These are phyloP conservation scores for Myriangium duriaei DNA, from an alignment of 2,329 filamentous ascomycete genomes.

Conservation along the genomic window DNA sequence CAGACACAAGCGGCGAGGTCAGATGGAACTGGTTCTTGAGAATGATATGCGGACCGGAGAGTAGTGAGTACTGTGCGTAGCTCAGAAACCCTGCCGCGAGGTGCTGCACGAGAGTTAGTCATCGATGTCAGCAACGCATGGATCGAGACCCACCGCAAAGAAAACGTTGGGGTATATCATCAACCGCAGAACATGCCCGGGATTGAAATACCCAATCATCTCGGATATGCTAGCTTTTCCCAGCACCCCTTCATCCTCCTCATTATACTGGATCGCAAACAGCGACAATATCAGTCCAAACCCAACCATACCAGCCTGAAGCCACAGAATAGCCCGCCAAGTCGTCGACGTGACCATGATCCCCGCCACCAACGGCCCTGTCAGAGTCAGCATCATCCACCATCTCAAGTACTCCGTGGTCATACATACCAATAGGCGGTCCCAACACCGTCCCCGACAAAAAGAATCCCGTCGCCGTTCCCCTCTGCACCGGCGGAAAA, in stretches of 20 bases:
- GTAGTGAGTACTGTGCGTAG: slow-evolving; percentile 60
- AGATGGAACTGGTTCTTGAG: slow-evolving; percentile 59
- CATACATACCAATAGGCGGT: slow-evolving; percentile 48
- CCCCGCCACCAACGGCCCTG: slow-evolving; percentile 49
- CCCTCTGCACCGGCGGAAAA: slow-evolving; percentile 42
- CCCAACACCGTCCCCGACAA: slow-evolving; percentile 52
- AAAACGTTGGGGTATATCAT: slow-evolving; percentile 47
- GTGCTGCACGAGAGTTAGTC: slow-evolving; percentile 52
- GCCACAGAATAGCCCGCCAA: slow-evolving; percentile 67
- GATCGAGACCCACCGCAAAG: too few relatives aligned
- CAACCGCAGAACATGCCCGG: too few relatives aligned
- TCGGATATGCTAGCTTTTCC: too few relatives aligned
- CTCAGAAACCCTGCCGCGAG: slow-evolving; percentile 50
- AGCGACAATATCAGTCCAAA: slow-evolving; percentile 45
- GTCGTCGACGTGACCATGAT: slow-evolving; percentile 59
- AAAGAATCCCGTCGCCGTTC: slow-evolving; percentile 60
- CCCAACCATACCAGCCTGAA: slow-evolving; percentile 54
- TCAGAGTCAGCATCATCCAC: too few relatives aligned
- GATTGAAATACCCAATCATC: too few relatives aligned
- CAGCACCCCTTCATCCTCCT: too few relatives aligned
- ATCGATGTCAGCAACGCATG: slow-evolving; percentile 50
- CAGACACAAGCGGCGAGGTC: slow-evolving; percentile 49
- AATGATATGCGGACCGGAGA: slow-evolving; percentile 54
- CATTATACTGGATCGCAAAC: too few relatives aligned
- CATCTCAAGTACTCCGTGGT: neutral